phyloP scores from a whole-genome alignment of 441 rosid species.

The Macaranga tanarius region DNA sequence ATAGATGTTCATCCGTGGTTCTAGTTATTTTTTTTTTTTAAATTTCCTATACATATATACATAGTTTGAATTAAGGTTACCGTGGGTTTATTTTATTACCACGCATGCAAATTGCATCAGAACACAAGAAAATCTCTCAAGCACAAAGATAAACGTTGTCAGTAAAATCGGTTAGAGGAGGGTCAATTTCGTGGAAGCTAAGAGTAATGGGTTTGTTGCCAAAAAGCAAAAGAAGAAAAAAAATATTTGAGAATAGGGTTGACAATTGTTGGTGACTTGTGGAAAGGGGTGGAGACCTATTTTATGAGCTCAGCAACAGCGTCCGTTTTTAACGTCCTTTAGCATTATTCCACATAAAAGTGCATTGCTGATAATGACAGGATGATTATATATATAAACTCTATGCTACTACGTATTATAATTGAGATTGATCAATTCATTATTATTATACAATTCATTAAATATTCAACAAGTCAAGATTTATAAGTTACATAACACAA shows the following conservation, averaged over 20 bases:
- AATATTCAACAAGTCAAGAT: too few species aligned
- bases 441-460: too few species aligned
- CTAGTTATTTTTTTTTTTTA: too few species aligned
- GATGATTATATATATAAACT: background rate
- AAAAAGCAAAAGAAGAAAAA: conserved; percentile 4
- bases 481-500: too few species aligned
- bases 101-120: background rate
- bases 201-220: conserved; percentile 28
- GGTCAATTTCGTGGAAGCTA: conserved; percentile 30
- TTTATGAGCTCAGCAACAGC: conserved; percentile 37
- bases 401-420: background rate
- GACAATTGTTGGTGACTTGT: conserved; percentile 40
- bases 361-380: conserved; percentile 27
- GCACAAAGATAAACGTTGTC: background rate
- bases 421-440: too few species aligned
- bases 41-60: too few species aligned
- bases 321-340: conserved; percentile 20
- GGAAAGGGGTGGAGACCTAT: conserved; percentile 17
- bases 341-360: conserved; percentile 33
- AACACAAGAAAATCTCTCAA: background rate
- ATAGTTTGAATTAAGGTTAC: too few species aligned
- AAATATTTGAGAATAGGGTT: conserved; percentile 26
- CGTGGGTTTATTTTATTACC: background rate
- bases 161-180: background rate
- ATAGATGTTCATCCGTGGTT: too few species aligned